These are phyloP conservation scores for Salvia rosmarinus DNA, from an alignment of 257 asterid genomes.

Conservation along the genomic window DNA sequence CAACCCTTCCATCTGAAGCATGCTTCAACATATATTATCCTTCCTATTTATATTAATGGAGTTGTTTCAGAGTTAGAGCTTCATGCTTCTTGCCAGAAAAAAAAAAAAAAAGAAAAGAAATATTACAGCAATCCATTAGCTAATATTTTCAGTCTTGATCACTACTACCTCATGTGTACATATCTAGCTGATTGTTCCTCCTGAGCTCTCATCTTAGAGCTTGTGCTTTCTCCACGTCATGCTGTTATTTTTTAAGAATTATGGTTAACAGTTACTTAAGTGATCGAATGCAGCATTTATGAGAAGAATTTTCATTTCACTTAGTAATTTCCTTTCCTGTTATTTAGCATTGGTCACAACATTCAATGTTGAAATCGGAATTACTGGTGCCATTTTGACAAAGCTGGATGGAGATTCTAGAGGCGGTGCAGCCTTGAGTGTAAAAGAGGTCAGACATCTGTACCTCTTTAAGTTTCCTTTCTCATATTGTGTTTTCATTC, in stretches of 20 bases:
- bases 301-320: no score
- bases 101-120: no score
- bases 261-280: constrained; percentile 14
- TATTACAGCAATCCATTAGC: constrained; percentile 10
- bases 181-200: neutral
- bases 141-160: no score
- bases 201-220: constrained; percentile 6
- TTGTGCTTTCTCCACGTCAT: constrained; percentile 20
- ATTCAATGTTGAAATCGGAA: constrained; percentile 97
- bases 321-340: constrained; percentile 35
- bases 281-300: constrained; percentile 12
- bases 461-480: constrained; percentile 8
- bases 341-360: constrained; percentile 81
- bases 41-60: constrained; percentile 16
- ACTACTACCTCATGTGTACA: no score
- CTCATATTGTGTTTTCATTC: neutral
- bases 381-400: constrained; percentile 95
- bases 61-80: neutral
- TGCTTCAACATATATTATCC: constrained; percentile 9
- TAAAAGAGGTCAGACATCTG: constrained; percentile 73
- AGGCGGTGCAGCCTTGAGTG: constrained; percentile 99
- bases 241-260: constrained; percentile 5
- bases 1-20: constrained; percentile 22
- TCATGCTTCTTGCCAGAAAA: constrained; percentile 21
- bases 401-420: constrained; percentile 99